Evolutionary conservation across 2,329 filamentous ascomycete genomes (phyloP), one percentile per base, ranked within the genome.

Genomic region (Talaromyces sp.): DNA sequence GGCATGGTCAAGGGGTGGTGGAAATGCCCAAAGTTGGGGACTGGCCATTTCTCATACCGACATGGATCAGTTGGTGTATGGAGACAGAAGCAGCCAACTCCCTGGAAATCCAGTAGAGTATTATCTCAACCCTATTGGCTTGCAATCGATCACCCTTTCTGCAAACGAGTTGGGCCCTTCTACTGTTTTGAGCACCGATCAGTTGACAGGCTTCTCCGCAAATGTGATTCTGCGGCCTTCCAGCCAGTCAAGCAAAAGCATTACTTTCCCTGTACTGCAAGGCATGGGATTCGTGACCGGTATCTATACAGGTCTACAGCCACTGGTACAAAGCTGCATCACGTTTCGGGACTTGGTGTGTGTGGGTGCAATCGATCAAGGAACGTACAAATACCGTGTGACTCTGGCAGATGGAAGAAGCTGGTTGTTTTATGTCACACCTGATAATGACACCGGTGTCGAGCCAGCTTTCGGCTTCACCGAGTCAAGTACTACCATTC

Each of bases 211-310:
- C 1, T 86, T 87, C 69, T 86, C 84, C 0, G 83, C 82, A 14
- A 86, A 91, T 66, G 86, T 92, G 52, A 88, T 90, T 50, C 80
- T 98, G 35, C 83, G 79, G 58, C 81, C 82, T 2, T 78, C 81
- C 23, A 71, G 75, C n/a, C 79, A 79, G 2, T 81, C 83, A 7
- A 73, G 80, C 1, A 84, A 88, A 0, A 80, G 83, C 1, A 83
- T 98, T 21, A 88, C 85, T 0, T 92, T 96, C 67, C 92, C 93
- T 0, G 72, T 97, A 7, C 86, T 96, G 0, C 93, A 98, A 72
- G 95, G 95, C 11, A 95, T 96, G 86, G 88, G 86, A 0, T 96
- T 92, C 69, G 81, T 96, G 18, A 97, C 93, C 4, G 93, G 83
- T 0, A 75, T 89, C 18, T 98, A 93, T 75, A 82, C 81, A 60